These are phyloP conservation scores for Chamaenerion angustifolium DNA, from an alignment of 345 rosid species.

Conservation along the genomic window DNA sequence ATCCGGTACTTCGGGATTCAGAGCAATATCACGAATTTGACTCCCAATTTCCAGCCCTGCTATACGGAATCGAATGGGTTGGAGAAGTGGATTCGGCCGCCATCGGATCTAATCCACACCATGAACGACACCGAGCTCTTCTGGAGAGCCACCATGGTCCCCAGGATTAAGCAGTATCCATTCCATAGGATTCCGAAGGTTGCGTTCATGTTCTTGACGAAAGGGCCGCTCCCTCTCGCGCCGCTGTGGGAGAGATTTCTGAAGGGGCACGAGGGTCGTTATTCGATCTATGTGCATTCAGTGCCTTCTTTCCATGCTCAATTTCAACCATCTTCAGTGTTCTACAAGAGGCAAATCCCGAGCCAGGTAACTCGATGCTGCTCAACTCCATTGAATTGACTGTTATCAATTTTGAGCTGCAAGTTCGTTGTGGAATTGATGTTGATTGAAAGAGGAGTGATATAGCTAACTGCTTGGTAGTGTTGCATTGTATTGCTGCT, in stretches of 20 bases:
- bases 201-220: slow-evolving; percentile 93
- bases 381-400: not conserved
- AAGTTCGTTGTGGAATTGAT: not conserved
- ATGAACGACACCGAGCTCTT: slow-evolving; percentile 71
- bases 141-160: slow-evolving; percentile 80
- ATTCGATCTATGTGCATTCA: slow-evolving; percentile 74
- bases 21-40: slow-evolving; percentile 27
- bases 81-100: slow-evolving; percentile 51
- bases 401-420: not conserved
- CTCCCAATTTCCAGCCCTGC: slow-evolving; percentile 39
- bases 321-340: slow-evolving; percentile 47
- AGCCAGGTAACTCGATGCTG: slow-evolving; percentile 47
- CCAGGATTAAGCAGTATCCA: slow-evolving; percentile 50
- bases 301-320: slow-evolving; percentile 51
- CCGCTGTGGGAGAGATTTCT: slow-evolving; percentile 91
- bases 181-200: slow-evolving; percentile 67
- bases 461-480: not conserved
- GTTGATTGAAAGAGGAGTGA: no score
- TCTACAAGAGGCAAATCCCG: slow-evolving; percentile 65
- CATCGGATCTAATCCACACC: slow-evolving; percentile 40
- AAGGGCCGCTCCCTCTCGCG: slow-evolving; percentile 82
- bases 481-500: not conserved
- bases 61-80: slow-evolving; percentile 23
- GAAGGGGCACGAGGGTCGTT: slow-evolving; percentile 57
- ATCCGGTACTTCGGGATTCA: slow-evolving; percentile 47